Evolutionary conservation across 148 eudicot genomes (phyloP), one percentile per base, ranked within the genome.

Genomic region (Heliosperma pusillum): DNA sequence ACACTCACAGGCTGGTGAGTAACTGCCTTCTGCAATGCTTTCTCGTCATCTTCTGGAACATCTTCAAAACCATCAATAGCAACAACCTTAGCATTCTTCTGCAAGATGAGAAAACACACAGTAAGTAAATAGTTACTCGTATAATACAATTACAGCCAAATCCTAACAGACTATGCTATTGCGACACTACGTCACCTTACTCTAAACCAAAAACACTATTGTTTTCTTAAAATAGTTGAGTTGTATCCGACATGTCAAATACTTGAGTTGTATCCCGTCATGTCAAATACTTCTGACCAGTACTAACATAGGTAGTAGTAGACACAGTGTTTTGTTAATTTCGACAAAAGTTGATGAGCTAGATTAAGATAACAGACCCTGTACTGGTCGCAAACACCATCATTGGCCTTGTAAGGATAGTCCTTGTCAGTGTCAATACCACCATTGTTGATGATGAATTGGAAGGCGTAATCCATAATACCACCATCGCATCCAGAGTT

Each of bases 401-500:
- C 91, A 66, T n/a, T 61, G 24, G 80, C 92, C n/a, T 25, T 73
- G 87, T 92, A 92, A 76, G 97, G 95, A 67, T 92, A 92, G 73
- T 90, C 95, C 8, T 80, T 81, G 69, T 90, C 97, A 10, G 88
- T 83, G 33, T 88, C 95, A 36, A 92, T 77, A 24, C 94, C 97
- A 53, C 97, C 97, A 65, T 92, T 90, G 20, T 86, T 82, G 10
- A 84, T 80, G 73, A 90, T 90, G 85, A 88, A 92, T 8, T 87
- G 82, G 57, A 92, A 92, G 17, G 87, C 97, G 62, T 88, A 84
- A 60, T 90, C 91, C 97, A 87, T 87, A 20, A 90, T 87, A 71
- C 97, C 97, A 36, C 97, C 97, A 75, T 92, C 85, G 72, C 97
- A 92, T 44, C 97, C 95, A 57, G 73, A 66, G 76, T 88, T 86